phyloP scores from a whole-genome alignment of 2,329 filamentous ascomycete species.

The Aspergillus tanneri region DNA sequence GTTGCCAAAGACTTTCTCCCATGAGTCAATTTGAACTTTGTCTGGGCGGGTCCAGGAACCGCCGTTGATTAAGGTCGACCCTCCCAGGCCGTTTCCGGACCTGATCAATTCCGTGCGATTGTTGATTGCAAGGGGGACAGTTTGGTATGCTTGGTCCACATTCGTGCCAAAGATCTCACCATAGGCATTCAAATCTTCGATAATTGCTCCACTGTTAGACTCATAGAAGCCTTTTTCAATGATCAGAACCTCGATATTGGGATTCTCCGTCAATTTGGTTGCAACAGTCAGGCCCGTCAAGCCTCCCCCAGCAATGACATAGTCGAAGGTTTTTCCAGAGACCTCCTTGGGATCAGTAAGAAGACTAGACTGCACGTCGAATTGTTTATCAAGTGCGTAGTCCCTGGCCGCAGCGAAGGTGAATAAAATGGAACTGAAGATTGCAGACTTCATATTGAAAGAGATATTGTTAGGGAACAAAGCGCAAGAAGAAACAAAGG shows the following conservation, averaged over 20 bases:
- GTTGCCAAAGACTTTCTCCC: conserved; percentile 43
- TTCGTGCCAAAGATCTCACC: conserved; percentile 27
- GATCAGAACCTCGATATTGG: conserved; percentile 26
- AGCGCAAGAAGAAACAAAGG: too few relatives aligned
- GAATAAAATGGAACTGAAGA: too few relatives aligned
- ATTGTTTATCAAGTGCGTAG: too few relatives aligned
- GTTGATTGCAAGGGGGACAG: conserved; percentile 18
- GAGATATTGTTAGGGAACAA: too few relatives aligned
- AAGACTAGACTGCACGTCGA: too few relatives aligned
- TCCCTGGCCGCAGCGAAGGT: too few relatives aligned
- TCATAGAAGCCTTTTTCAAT: conserved; percentile 33
- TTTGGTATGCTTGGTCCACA: conserved; percentile 25
- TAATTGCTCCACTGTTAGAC: conserved; percentile 25
- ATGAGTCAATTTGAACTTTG: conserved; percentile 27
- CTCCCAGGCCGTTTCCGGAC: conserved; percentile 30
- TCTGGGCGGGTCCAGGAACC: conserved; percentile 32
- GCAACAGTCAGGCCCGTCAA: conserved; percentile 31
- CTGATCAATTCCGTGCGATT: conserved; percentile 21
- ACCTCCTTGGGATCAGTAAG: conserved; percentile 18
- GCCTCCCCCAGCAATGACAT: conserved; percentile 34
- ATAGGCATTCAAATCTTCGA: conserved; percentile 27
- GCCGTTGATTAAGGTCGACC: conserved; percentile 31
- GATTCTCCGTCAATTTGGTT: conserved; percentile 25
- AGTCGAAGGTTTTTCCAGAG: conserved; percentile 24
- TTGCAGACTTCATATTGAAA: too few relatives aligned